These are phyloP conservation scores for Terana coerulea DNA, from an alignment of 768 basidiomycete genomes.

Conservation along the genomic window DNA sequence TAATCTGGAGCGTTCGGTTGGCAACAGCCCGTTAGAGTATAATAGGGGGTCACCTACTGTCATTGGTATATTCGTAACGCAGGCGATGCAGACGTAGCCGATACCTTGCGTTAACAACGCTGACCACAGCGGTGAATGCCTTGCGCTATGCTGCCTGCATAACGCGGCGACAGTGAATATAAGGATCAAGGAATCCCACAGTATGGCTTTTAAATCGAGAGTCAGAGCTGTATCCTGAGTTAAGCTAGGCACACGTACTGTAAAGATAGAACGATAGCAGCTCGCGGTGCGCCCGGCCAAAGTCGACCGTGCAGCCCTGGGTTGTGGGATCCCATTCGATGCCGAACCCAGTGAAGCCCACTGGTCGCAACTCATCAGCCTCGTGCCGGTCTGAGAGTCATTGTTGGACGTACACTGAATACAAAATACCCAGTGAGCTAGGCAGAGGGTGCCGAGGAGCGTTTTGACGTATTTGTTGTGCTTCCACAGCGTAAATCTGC, in stretches of 20 bases:
- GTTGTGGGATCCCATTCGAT: neutral
- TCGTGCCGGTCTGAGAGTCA: too few species aligned
- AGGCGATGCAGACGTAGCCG: neutral
- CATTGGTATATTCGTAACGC: slow-evolving; percentile 7
- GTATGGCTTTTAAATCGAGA: too few species aligned
- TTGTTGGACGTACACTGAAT: neutral
- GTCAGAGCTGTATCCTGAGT: neutral
- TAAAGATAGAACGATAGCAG: slow-evolving; percentile 7
- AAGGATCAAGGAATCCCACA: slow-evolving; percentile 3
- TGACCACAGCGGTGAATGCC: neutral
- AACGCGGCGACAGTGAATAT: slow-evolving; percentile 4
- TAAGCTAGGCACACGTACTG: neutral
- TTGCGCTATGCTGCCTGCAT: neutral
- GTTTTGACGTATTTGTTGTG: neutral
- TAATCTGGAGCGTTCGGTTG: neutral
- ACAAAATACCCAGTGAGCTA: slow-evolving; percentile 1
- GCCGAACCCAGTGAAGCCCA: neutral
- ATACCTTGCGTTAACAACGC: slow-evolving; percentile 8
- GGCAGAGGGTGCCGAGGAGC: neutral
- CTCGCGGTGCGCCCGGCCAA: neutral
- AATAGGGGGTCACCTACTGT: slow-evolving; percentile 5
- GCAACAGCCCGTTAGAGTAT: too few species aligned
- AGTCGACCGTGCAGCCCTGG: neutral
- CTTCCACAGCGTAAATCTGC: slow-evolving; percentile 3
- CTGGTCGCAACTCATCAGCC: neutral